Conservation (phyloP, 441 rosid species). For the California macrophylla region DNA sequence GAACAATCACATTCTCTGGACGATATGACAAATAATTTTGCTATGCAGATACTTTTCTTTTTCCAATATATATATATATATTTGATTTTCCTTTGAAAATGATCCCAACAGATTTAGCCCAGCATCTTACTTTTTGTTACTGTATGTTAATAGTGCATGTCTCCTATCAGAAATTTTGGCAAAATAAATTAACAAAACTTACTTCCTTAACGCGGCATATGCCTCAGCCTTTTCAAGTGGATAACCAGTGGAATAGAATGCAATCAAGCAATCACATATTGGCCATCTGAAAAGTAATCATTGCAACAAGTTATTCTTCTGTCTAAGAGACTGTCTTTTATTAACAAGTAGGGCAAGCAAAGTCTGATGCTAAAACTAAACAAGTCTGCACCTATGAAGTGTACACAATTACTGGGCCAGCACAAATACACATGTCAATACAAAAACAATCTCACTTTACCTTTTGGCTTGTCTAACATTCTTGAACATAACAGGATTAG, state of each 20-base stretch:
- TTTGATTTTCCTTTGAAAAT: background rate
- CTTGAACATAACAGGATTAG: background rate
- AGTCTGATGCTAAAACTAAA: background rate
- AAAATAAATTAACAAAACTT: conserved; percentile 21
- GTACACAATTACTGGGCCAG: background rate
- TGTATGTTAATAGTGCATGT: background rate
- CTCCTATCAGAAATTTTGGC: background rate
- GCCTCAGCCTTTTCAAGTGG: conserved; percentile 92
- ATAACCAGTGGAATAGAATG: conserved; percentile 85
- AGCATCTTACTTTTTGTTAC: background rate
- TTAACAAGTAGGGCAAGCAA: background rate
- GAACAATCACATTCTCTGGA: background rate
- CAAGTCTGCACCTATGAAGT: background rate
- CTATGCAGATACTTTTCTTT: background rate
- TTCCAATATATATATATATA: no score
- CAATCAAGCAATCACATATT: conserved; percentile 92
- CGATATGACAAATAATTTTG: background rate
- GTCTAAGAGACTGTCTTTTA: background rate
- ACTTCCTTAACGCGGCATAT: conserved; percentile 91
- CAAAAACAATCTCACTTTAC: background rate
- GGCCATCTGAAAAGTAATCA: conserved; percentile 71
- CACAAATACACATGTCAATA: background rate
- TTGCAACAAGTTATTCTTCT: conserved; percentile 12
- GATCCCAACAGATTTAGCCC: background rate
- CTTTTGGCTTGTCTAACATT: background rate